phyloP scores from a whole-genome alignment of 1,284 basidiomycete species.

The Phlebopus sp. region DNA sequence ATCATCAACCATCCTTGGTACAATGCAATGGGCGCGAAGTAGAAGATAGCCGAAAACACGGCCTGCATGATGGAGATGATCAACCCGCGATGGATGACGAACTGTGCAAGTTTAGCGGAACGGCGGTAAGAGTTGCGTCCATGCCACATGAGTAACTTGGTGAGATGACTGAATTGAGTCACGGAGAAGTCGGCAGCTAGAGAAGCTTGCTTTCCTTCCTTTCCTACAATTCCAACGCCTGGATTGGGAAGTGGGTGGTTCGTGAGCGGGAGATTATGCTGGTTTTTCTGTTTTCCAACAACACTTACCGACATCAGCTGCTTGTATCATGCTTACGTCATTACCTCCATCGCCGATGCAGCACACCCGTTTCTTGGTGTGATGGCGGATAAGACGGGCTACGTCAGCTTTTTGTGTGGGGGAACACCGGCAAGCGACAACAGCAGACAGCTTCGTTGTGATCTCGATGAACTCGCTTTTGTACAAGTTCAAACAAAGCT shows the following conservation, averaged over 20 bases:
- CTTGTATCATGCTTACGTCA: constrained; percentile 96
- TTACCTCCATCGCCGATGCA: constrained; percentile 97
- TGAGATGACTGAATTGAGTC: constrained; percentile 92
- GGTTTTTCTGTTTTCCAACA: not conserved
- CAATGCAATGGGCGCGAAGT: constrained; percentile 96
- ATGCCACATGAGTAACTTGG: constrained; percentile 95
- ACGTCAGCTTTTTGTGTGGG: constrained; percentile 99
- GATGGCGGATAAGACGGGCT: constrained; percentile 84
- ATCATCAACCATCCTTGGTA: constrained; percentile 99
- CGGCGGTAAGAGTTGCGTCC: constrained; percentile 98
- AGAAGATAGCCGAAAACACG: constrained; percentile 97
- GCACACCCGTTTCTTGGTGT: constrained; percentile 93
- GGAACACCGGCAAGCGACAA: constrained; percentile 97
- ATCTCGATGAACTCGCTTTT: constrained; percentile 94
- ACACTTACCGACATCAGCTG: constrained; percentile 84
- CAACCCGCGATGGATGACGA: constrained; percentile 96
- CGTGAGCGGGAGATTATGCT: not conserved
- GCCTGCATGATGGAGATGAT: constrained; percentile 98
- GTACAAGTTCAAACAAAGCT: constrained; percentile 90
- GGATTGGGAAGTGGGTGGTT: constrained; percentile 2
- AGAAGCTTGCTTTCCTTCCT: constrained; percentile 98
- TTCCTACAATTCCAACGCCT: constrained; percentile 98
- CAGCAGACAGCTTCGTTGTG: constrained; percentile 92
- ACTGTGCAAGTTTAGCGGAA: constrained; percentile 96
- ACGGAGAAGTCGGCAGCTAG: constrained; percentile 98